These are phyloP conservation scores for Prillingera fragicola DNA, from an alignment of 1,284 basidiomycete genomes.

Conservation along the genomic window DNA sequence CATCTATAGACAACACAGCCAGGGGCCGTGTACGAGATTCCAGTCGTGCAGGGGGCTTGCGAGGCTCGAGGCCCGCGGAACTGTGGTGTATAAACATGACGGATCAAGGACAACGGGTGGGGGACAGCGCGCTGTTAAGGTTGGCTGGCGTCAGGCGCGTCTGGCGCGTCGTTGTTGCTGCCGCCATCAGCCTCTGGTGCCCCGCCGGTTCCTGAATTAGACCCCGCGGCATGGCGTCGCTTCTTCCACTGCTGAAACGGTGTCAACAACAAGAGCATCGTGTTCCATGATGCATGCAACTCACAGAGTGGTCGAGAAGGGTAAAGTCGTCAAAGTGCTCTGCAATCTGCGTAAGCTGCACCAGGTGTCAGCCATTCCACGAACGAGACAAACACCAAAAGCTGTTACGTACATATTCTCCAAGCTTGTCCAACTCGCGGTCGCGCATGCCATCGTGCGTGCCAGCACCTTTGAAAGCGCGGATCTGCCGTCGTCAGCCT, in stretches of 20 bases:
- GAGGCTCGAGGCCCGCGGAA: no score
- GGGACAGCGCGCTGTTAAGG: no score
- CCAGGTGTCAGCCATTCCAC: background rate
- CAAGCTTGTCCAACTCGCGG: conserved; percentile 61
- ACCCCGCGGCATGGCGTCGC: no score
- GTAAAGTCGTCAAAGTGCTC: conserved; percentile 35
- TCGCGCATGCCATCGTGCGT: conserved; percentile 58
- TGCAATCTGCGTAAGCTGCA: conserved; percentile 30
- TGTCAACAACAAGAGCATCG: background rate
- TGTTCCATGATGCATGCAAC: conserved; percentile 8
- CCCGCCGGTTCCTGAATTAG: background rate
- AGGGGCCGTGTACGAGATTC: no score
- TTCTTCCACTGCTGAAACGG: conserved; percentile 21
- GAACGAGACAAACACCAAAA: background rate
- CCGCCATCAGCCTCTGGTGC: background rate
- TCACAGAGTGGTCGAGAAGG: conserved; percentile 34
- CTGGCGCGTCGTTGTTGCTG: background rate
- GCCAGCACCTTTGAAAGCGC: conserved; percentile 70
- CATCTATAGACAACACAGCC: no score
- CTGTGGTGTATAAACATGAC: background rate
- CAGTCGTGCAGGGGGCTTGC: no score
- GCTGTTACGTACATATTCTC: conserved; percentile 52
- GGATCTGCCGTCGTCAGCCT: conserved; percentile 51
- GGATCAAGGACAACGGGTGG: background rate
- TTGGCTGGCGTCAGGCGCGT: background rate